phyloP scores from a whole-genome alignment of 768 basidiomycete species.

The Xanthoconium purpureum region DNA sequence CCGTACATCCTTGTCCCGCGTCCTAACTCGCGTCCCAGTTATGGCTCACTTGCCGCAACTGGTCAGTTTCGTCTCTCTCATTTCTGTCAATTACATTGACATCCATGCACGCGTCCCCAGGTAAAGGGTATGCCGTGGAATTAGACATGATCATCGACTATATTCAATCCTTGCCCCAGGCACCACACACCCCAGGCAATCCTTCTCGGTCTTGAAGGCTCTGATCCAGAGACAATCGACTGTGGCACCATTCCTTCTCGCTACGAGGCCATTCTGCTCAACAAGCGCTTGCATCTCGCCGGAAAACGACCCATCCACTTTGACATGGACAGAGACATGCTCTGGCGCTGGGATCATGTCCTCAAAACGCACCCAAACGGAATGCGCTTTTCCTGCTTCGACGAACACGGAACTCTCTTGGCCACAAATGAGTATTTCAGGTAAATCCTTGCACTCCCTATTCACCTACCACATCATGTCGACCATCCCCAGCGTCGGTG shows the following conservation, averaged over 20 bases:
- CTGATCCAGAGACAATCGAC: conserved; percentile 92
- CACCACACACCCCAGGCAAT: conserved; percentile 89
- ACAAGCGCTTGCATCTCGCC: conserved; percentile 65
- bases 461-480: not conserved
- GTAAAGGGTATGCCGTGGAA: conserved; percentile 62
- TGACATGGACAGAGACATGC: conserved; percentile 88
- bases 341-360: conserved; percentile 90
- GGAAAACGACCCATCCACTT: conserved; percentile 77
- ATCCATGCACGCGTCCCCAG: conserved; percentile 33
- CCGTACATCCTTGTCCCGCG: not conserved
- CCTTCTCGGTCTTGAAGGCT: conserved; percentile 79
- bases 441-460: conserved; percentile 21
- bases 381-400: conserved; percentile 88
- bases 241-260: conserved; percentile 78
- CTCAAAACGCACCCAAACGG: conserved; percentile 89
- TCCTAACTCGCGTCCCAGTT: conserved; percentile 41
- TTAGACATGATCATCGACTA: not conserved
- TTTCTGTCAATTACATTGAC: conserved; percentile 2
- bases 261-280: conserved; percentile 63
- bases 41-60: conserved; percentile 92
- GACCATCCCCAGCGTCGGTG: conserved; percentile 60
- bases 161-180: conserved; percentile 35
- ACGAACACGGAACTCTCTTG: conserved; percentile 74
- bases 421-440: conserved; percentile 96
- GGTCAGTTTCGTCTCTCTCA: conserved; percentile 40